Evolutionary conservation across 306 rosid species (phyloP), one percentile per base, ranked within the genome.

Genomic region (Cucumis cinereus): DNA sequence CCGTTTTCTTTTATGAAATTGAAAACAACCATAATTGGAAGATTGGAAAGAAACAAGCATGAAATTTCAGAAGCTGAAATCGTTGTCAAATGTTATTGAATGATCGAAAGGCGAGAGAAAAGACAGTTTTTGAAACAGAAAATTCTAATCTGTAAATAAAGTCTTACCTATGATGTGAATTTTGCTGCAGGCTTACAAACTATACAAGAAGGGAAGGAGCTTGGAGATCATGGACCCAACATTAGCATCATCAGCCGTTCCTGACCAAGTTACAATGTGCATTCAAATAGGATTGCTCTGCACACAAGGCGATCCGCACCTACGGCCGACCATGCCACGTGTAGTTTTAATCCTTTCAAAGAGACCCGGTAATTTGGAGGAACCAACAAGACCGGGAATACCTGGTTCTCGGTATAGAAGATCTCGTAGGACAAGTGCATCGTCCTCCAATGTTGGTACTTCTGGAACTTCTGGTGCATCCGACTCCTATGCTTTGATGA

Each of bases 271-370:
- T 50, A 76, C 87, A 0, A 88, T 84, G 90, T 94, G 83, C 58
- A 68, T 81, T 82, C 84, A 79, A 63, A 63, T 82, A 23, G 88
- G 85, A 15, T 56, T 90, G 78, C 81, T 86, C 7, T 82, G 88
- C 69, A 59, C 72, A 58, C 98, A 94, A 80, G 90, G 99, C 0
- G 96, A 94, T 55, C 96, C 97, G 0, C 77, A 61, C 24, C 82
- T 84, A 4, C 94, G 99, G 9, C 99, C 96, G 4, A 81, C 71
- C 22, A 94, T 94, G 99, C 82, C 87, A 23, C 92, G 92, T 0
- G 92, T 92, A 69, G 91, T 90, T 77, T 87, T 92, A 83, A 85
- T 82, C 75, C 86, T 94, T 10, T 92, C 97, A 1, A 88, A 83
- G 83, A 94, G 83, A 73, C 88, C 92, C 0, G 87, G 88, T 15